Conservation (phyloP, 768 basidiomycete genomes). For the Termitomyces sp. region DNA sequence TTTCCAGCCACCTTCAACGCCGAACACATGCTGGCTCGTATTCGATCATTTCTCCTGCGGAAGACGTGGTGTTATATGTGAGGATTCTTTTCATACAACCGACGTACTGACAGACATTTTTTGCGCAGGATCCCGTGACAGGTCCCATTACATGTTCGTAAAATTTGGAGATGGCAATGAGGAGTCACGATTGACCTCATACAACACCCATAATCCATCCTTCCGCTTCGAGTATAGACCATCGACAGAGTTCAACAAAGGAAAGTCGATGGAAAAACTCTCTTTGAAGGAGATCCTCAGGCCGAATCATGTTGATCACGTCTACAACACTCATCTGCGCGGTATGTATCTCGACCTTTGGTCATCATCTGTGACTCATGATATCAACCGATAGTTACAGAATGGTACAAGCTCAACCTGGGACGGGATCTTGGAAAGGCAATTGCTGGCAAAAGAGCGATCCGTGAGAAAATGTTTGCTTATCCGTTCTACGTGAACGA, state of each 20-base stretch:
- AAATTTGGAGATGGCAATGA: slow-evolving; percentile 12
- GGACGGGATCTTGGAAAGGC: neutral
- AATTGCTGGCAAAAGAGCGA: neutral
- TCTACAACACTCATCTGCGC: neutral
- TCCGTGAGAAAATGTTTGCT: too few species aligned
- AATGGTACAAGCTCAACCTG: neutral
- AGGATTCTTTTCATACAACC: neutral
- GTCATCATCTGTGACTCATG: neutral
- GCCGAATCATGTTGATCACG: too few species aligned
- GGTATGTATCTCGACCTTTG: neutral
- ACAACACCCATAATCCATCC: neutral
- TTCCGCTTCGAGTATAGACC: neutral
- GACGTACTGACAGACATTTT: neutral
- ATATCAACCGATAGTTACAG: neutral
- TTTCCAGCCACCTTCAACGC: neutral
- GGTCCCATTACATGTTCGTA: neutral
- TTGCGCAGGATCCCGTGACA: neutral
- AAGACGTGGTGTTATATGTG: neutral
- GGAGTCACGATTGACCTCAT: neutral
- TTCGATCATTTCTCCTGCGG: neutral
- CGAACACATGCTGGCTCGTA: neutral
- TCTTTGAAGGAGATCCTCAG: too few species aligned
- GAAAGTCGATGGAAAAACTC: too few species aligned
- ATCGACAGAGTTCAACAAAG: neutral
- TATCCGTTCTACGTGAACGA: too few species aligned